Conservation (phyloP, 2,329 filamentous ascomycete species). For the Arthroderma sp. region DNA sequence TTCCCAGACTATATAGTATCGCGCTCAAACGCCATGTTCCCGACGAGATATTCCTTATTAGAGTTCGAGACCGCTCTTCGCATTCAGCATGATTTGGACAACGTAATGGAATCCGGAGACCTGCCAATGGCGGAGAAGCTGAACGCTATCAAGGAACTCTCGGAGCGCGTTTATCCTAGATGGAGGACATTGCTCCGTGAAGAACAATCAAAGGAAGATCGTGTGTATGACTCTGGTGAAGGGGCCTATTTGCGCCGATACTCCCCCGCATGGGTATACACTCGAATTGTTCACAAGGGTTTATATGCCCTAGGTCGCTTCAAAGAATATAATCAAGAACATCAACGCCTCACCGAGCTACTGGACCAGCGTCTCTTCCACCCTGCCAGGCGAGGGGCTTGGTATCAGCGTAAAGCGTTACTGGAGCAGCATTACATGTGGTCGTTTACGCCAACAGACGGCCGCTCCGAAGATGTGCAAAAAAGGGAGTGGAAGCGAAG, state of each 20-base stretch:
- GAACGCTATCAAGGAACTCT: conserved; percentile 55
- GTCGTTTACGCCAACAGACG: conserved; percentile 38
- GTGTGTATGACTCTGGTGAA: conserved; percentile 67
- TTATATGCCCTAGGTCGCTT: conserved; percentile 65
- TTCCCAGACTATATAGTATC: conserved; percentile 87
- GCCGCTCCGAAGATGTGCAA: conserved; percentile 43
- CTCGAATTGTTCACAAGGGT: conserved; percentile 81
- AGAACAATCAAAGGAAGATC: conserved; percentile 65
- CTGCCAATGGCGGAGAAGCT: conserved; percentile 53
- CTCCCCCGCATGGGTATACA: conserved; percentile 85
- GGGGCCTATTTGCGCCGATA: conserved; percentile 81
- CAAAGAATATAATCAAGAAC: conserved; percentile 67
- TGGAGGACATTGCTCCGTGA: conserved; percentile 63
- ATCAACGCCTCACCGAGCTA: conserved; percentile 59
- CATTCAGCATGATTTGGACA: conserved; percentile 69
- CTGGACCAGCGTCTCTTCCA: conserved; percentile 76
- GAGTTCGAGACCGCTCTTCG: conserved; percentile 83
- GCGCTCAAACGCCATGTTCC: conserved; percentile 77
- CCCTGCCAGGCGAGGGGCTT: conserved; percentile 66
- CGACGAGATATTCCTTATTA: conserved; percentile 57
- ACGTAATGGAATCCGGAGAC: conserved; percentile 65
- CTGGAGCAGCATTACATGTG: conserved; percentile 94
- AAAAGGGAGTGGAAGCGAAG: conserved; percentile 73
- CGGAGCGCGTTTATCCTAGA: conserved; percentile 62
- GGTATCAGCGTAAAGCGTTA: conserved; percentile 92